A percentile compares a stretch with the other conserved stretches of the same genome.
Conservation (phyloP, 129 eudicot species). For the Chrysanthemum seticuspe region DNA sequence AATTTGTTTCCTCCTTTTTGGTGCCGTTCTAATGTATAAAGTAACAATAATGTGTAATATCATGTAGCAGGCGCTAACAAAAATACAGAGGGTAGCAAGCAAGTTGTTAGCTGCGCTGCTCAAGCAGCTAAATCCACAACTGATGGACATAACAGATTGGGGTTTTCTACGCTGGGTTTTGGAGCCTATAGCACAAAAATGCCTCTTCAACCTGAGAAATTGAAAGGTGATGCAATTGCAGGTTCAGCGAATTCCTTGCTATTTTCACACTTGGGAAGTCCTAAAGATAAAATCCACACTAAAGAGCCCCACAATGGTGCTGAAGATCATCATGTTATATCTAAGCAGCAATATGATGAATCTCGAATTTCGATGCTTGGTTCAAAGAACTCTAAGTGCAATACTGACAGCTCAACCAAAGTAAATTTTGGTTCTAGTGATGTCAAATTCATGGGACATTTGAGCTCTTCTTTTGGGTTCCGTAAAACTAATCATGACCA, state of each 20-base stretch:
- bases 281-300: slow-evolving; percentile 29
- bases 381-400: slow-evolving; percentile 18
- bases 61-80: slow-evolving; percentile 33
- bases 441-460: too few species aligned
- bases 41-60: slow-evolving; percentile 20
- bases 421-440: slow-evolving; percentile 7
- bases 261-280: slow-evolving; percentile 26
- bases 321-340: slow-evolving; percentile 19
- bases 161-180: slow-evolving; percentile 29
- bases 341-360: slow-evolving; percentile 32
- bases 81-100: slow-evolving; percentile 31
- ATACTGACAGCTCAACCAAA: slow-evolving; percentile 15
- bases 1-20: slow-evolving; percentile 10
- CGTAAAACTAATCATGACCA: slow-evolving; percentile 2
- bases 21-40: slow-evolving; percentile 12
- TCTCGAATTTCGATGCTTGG: slow-evolving; percentile 35
- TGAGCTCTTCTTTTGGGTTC: too few species aligned
- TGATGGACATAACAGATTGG: slow-evolving; percentile 34
- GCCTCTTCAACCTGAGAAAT: slow-evolving; percentile 22
- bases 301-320: slow-evolving; percentile 14
- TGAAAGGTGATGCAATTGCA: slow-evolving; percentile 24
- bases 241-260: slow-evolving; percentile 27
- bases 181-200: slow-evolving; percentile 35
- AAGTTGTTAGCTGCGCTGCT: slow-evolving; percentile 35
- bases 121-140: slow-evolving; percentile 38